Base-by-base conservation (phyloP, 2,329 filamentous ascomycete genomes). In the Penicillium nordicum region DNA sequence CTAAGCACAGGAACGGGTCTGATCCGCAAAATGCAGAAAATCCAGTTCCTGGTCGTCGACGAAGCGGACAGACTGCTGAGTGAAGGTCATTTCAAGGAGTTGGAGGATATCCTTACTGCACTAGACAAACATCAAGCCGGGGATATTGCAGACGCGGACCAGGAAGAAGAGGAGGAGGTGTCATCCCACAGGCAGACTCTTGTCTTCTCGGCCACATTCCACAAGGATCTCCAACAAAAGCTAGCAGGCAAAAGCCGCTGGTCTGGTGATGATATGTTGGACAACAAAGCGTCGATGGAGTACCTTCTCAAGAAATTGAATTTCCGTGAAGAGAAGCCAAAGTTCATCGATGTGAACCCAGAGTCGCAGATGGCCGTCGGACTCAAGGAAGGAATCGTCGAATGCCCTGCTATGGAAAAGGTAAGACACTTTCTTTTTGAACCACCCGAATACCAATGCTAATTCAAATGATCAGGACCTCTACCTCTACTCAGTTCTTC, bases 151-250 rank as follows among this genome's bases (percentile, higher is more conserved):
- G 70, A 69, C 16, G 60, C 57, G 18, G 63, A 68, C 32, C 64
- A 70, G 12, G 58, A 68, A 37, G 62, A 67, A 3, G 79, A 80
- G 1, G 78, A 81, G 4, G 78, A 81, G 10, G 74, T 78, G 0
- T 67, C 74, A 7, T 56, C 63, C 10, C 59, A 41, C 69, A 82
- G 93, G 40, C 94, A 99, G 70, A 97, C 92, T 0, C 82, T 99
- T 0, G 91, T 99, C 21, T 99, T 99, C 74, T 97, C 94, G 0
- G 94, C 94, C 0, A 99, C 94, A 0, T 96, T 99, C 73, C 89
- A 96, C 70, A 93, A 92, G 68, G 87, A 88, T 0, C 77, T 99
- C 30, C 93, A 97, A 71, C 90, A 93, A 65, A 97, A 97, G 72
- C 82, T 99, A 12, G 86, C 89, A 1, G 89, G 90, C 27, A 95